Conservation (phyloP, 192 early-diverging fungal species). For the Coemansia javaensis region DNA sequence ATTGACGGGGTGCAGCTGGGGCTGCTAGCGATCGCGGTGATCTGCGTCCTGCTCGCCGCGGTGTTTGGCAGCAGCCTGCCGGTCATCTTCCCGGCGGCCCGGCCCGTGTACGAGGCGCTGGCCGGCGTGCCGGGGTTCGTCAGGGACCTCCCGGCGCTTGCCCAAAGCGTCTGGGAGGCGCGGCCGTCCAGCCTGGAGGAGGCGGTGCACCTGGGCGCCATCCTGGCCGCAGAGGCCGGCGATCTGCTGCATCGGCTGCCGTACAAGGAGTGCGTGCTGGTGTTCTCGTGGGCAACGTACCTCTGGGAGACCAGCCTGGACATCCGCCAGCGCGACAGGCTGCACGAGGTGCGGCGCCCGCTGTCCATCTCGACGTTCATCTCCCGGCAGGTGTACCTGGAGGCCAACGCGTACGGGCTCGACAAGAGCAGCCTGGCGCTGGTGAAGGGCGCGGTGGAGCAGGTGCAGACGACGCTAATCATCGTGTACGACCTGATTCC, state of each 20-base stretch:
- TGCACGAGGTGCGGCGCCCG: conserved; percentile 66
- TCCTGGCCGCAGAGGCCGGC: conserved; percentile 1
- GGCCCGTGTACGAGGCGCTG: conserved; percentile 35
- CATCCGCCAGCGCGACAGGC: conserved; percentile 70
- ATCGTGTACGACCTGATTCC: conserved; percentile 70
- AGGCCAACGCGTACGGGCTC: conserved; percentile 78
- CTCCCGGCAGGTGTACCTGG: conserved; percentile 69
- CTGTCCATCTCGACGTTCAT: conserved; percentile 64
- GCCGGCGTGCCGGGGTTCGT: conserved; percentile 10
- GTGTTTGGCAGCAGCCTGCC: conserved; percentile 36
- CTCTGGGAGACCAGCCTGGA: conserved; percentile 79
- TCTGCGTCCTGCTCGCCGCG: conserved; percentile 26
- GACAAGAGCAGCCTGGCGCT: conserved; percentile 81
- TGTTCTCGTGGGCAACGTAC: conserved; percentile 67
- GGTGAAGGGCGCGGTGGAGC: conserved; percentile 56
- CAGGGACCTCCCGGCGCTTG: conserved; percentile 18
- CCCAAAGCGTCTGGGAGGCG: background rate
- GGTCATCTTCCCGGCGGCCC: conserved; percentile 29
- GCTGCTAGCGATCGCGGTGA: conserved; percentile 20
- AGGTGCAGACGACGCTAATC: conserved; percentile 63
- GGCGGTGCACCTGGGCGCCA: background rate
- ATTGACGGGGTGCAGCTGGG: conserved; percentile 49
- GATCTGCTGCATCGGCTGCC: conserved; percentile 48
- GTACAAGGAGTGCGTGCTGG: conserved; percentile 78
- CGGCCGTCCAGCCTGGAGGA: conserved; percentile 23